phyloP scores from a whole-genome alignment of 768 basidiomycete species.

The Lyophyllum semitale region DNA sequence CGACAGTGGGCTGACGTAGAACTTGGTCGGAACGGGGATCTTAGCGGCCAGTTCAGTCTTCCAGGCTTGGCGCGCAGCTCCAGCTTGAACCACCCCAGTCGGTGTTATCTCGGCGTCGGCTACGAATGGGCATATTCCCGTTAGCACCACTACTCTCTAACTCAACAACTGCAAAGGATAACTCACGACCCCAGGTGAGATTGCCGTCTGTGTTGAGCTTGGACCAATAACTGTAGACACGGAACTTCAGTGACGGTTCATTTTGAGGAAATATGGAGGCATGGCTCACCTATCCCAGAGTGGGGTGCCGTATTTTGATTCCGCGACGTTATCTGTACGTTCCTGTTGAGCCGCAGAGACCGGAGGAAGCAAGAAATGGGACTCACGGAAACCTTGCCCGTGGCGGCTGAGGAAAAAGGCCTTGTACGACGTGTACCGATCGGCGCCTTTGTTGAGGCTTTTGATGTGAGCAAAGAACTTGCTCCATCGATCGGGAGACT shows the following conservation, averaged over 20 bases:
- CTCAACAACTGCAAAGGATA: too few relatives aligned
- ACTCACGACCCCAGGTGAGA: conserved; percentile 74
- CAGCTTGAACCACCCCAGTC: conserved; percentile 59
- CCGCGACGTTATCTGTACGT: conserved; percentile 72
- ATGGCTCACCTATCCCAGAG: conserved; percentile 62
- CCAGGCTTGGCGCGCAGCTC: conserved; percentile 47
- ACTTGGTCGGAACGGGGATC: conserved; percentile 54
- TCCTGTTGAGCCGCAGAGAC: too few relatives aligned
- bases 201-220: conserved; percentile 65
- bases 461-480: conserved; percentile 42
- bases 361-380: too few relatives aligned
- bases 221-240: conserved; percentile 54
- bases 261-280: background rate
- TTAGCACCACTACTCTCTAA: too few relatives aligned
- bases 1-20: conserved; percentile 66
- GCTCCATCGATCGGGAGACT: conserved; percentile 49
- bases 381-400: conserved; percentile 73
- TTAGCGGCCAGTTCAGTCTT: conserved; percentile 39
- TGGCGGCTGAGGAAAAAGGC: conserved; percentile 69
- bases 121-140: too few relatives aligned
- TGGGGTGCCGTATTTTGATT: conserved; percentile 55
- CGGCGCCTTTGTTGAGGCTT: conserved; percentile 46
- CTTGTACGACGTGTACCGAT: conserved; percentile 50
- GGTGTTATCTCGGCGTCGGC: conserved; percentile 69
- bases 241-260: background rate